Evolutionary conservation across 1,284 basidiomycete species (phyloP), one percentile per base, ranked within the genome.

Genomic region (Caloboletus firmus): DNA sequence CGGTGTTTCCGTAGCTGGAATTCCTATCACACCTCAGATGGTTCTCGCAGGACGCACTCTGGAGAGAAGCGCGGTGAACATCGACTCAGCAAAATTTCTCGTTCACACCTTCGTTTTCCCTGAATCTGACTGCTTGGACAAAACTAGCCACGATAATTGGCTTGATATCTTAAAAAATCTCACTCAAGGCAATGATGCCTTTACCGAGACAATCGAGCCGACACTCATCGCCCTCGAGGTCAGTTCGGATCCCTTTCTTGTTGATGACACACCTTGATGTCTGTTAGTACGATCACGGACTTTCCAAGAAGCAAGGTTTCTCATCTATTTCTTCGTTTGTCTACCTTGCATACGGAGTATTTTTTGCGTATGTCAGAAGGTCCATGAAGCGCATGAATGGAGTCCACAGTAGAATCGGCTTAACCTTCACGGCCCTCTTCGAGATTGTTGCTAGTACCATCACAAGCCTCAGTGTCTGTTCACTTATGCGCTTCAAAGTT

Each of bases 381-480:
- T 89, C 88, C 39, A 83, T 96, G 71, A 82, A 86, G 41, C 80
- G 83, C 44, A 90, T 93, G 78, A 81, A 87, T 55, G 86, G 87
- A 28, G 91, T 97, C 11, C 95, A 99, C 70, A 96, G 93, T 1
- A 85, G 92, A 46, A 80, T 93, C 49, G 96, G 96, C 74, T 77
- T 99, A 24, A 91, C 93, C 1, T 92, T 98, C 69, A 98, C 96
- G 2, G 96, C 94, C 17, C 77, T 93, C 22, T 90, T 95, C 20
- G 93, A 98, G 72, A 88, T 98, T 45, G 74, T 88, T 6, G 93
- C 93, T 59, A 95, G 93, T 74, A 94, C 95, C 4, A 84, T 98
- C 61, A 96, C 95, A 58, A 94, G 91, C 66, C 79, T 98, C 50
- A 95, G 91, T 67, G 89, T 98, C 37, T 94, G 93, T 64, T 91